Conservation (phyloP, 2,329 filamentous ascomycete species). For the Amphichorda felina region DNA sequence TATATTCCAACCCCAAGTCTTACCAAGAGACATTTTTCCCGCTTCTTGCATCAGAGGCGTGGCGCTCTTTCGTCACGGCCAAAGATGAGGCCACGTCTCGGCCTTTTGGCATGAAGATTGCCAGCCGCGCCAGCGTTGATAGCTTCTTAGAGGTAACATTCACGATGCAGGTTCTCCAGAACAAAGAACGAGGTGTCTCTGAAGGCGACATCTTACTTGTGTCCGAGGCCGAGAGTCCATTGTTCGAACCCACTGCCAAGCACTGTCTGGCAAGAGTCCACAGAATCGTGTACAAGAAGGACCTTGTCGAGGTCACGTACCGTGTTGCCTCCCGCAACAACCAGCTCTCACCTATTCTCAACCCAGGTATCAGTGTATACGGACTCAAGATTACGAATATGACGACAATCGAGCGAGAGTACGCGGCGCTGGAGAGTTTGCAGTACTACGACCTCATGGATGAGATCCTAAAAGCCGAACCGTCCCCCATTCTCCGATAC, state of each 20-base stretch:
- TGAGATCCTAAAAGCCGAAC: constrained; percentile 80
- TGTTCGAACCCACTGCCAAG: constrained; percentile 50
- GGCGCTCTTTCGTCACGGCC: constrained; percentile 83
- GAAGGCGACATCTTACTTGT: constrained; percentile 87
- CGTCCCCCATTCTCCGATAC: constrained; percentile 78
- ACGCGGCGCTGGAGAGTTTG: constrained; percentile 77
- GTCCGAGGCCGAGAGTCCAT: constrained; percentile 60
- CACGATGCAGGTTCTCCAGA: constrained; percentile 58
- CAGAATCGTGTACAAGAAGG: constrained; percentile 69
- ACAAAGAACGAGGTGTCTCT: constrained; percentile 58
- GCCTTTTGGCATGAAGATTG: constrained; percentile 77
- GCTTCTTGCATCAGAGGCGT: constrained; percentile 82
- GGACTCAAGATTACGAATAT: constrained; percentile 84
- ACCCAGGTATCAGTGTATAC: constrained; percentile 57
- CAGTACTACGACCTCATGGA: constrained; percentile 95
- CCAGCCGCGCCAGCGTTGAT: constrained; percentile 82
- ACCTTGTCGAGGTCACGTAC: constrained; percentile 73
- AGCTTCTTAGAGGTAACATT: constrained; percentile 87
- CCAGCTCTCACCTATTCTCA: constrained; percentile 49
- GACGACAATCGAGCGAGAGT: constrained; percentile 91
- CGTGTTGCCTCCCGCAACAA: constrained; percentile 60
- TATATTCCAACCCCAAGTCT: constrained; percentile 61
- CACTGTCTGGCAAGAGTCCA: constrained; percentile 83
- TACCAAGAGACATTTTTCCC: constrained; percentile 90
- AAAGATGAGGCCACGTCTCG: constrained; percentile 77